phyloP scores from a whole-genome alignment of 2,329 filamentous ascomycete genomes.

The Phialophora chinensis region DNA sequence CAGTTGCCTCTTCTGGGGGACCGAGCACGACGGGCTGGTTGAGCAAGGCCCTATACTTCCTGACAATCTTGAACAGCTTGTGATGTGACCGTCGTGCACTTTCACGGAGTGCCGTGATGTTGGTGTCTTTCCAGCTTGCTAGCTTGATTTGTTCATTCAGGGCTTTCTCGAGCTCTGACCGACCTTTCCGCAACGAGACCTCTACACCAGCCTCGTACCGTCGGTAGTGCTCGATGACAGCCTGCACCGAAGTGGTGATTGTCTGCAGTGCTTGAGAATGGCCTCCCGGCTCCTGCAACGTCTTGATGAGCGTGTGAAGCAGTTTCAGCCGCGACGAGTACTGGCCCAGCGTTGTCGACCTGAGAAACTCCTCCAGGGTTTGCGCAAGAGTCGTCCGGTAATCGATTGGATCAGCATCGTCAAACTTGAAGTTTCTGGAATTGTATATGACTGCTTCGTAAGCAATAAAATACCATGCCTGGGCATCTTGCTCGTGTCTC shows the following conservation, averaged over 20 bases:
- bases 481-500: conserved; percentile 77
- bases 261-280: conserved; percentile 65
- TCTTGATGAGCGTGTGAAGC: conserved; percentile 65
- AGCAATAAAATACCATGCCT: conserved; percentile 94
- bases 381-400: conserved; percentile 67
- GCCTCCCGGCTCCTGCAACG: conserved; percentile 66
- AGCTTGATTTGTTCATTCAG: conserved; percentile 92
- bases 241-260: conserved; percentile 70
- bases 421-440: conserved; percentile 69
- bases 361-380: conserved; percentile 80
- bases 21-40: conserved; percentile 75
- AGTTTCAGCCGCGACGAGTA: conserved; percentile 75
- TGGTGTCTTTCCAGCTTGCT: conserved; percentile 97
- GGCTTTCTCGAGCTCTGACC: conserved; percentile 79
- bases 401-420: conserved; percentile 62
- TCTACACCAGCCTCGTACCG: conserved; percentile 71
- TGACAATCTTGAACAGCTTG: conserved; percentile 87
- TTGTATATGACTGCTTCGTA: conserved; percentile 86
- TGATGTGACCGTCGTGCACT: conserved; percentile 89
- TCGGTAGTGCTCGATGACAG: conserved; percentile 77
- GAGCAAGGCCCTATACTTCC: conserved; percentile 83
- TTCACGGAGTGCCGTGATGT: conserved; percentile 85
- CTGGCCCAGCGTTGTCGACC: conserved; percentile 79
- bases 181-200: conserved; percentile 70
- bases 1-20: conserved; percentile 61